A percentile compares a stretch with the other conserved stretches of the same genome.
Conservation (phyloP, 2,329 filamentous ascomycete genomes). For the Coleophoma crateriformis region DNA sequence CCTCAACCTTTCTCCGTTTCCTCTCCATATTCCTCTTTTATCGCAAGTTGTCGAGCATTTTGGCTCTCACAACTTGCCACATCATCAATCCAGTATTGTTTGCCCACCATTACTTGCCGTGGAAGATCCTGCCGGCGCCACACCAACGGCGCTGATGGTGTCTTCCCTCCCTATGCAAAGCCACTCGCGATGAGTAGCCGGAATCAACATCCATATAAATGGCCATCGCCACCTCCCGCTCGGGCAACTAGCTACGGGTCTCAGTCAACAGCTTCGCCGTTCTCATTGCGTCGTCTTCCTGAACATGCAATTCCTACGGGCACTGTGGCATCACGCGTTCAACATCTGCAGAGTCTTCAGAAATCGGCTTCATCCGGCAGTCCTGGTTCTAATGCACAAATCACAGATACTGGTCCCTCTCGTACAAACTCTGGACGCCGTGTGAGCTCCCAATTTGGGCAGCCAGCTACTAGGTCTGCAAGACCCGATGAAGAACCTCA, state of each 20-base stretch:
- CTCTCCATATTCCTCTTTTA: background rate
- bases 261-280: conserved; percentile 1
- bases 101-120: background rate
- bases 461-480: conserved; percentile 18
- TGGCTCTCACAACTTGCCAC: background rate
- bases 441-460: conserved; percentile 13
- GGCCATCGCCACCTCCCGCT: background rate
- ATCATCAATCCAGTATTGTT: background rate
- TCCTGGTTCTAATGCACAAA: conserved; percentile 10
- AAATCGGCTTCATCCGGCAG: conserved; percentile 12
- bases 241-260: background rate
- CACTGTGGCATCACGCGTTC: conserved; percentile 28
- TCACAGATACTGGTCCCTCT: conserved; percentile 22
- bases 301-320: conserved; percentile 23
- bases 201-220: background rate
- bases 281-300: conserved; percentile 1
- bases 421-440: conserved; percentile 27
- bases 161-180: background rate
- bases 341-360: conserved; percentile 24
- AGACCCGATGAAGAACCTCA: conserved; percentile 19
- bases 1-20: background rate
- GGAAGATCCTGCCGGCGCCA: background rate
- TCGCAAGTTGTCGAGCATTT: background rate
- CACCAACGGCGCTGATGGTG: background rate
- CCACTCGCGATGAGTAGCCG: background rate